Evolutionary conservation across 371 early-diverging fungal species (phyloP).

Genomic region (Rhizopus stolonifer): DNA sequence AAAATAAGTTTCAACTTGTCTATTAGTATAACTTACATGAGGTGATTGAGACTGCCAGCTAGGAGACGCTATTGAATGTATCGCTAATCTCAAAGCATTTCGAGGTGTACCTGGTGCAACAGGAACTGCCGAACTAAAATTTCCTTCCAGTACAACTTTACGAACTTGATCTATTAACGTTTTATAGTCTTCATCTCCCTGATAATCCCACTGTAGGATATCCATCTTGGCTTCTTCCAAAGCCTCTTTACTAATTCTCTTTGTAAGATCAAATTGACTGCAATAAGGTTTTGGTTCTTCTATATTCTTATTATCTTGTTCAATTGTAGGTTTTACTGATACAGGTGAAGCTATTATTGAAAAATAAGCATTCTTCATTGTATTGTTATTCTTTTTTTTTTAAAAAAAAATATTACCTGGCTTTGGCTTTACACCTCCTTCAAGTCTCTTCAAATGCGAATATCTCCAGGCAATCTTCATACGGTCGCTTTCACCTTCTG

Average conservation of each 20-base stretch:
- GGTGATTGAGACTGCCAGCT: slow-evolving; percentile 68
- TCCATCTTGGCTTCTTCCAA: slow-evolving; percentile 51
- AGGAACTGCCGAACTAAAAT: slow-evolving; percentile 59
- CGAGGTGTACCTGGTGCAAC: slow-evolving; percentile 48
- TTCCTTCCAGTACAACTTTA: slow-evolving; percentile 55
- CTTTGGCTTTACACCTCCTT: slow-evolving; percentile 39
- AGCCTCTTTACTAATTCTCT: slow-evolving; percentile 50
- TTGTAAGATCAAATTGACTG: slow-evolving; percentile 77
- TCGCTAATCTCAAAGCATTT: slow-evolving; percentile 72
- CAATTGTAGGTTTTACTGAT: slow-evolving; percentile 17
- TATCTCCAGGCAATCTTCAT: slow-evolving; percentile 95
- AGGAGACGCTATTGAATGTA: slow-evolving; percentile 79
- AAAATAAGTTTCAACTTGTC: not conserved
- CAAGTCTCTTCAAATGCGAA: slow-evolving; percentile 73
- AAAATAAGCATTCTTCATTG: not conserved
- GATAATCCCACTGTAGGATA: slow-evolving; percentile 33
- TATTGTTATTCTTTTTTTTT: not conserved
- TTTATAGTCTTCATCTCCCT: slow-evolving; percentile 53
- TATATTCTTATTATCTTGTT: slow-evolving; percentile 7
- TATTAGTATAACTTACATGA: slow-evolving; percentile 37
- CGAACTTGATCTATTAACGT: slow-evolving; percentile 57
- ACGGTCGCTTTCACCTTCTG: slow-evolving; percentile 54
- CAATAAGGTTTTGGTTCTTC: slow-evolving; percentile 60
- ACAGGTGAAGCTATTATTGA: slow-evolving; percentile 24
- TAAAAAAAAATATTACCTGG: slow-evolving; percentile 24